phyloP scores from a whole-genome alignment of 176 grass and related monocot species.

The Musa troglodytarum region DNA sequence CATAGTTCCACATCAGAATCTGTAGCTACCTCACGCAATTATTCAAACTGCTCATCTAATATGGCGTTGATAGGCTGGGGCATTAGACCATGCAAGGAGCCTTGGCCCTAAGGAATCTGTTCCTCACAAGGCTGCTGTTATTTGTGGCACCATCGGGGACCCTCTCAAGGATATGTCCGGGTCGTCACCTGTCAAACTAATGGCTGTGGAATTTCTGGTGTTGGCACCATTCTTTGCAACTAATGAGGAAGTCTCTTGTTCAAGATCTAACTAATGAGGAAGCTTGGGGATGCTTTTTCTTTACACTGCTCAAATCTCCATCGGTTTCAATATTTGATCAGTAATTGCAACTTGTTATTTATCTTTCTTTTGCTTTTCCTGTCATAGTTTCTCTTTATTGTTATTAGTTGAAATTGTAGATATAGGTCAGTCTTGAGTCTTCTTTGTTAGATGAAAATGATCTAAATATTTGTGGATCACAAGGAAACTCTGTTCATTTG shows the following conservation, averaged over 20 bases:
- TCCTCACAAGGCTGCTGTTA: slow-evolving; percentile 43
- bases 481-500: background rate
- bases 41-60: background rate
- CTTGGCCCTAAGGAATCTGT: slow-evolving; percentile 40
- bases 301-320: too few relatives aligned
- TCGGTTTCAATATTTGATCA: too few relatives aligned
- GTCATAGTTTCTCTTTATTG: too few relatives aligned
- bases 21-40: too few relatives aligned
- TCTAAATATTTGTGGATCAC: too few relatives aligned
- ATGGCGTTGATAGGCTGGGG: slow-evolving; percentile 24
- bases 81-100: slow-evolving; percentile 31
- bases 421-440: too few relatives aligned
- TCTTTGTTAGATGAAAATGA: too few relatives aligned
- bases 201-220: slow-evolving; percentile 45
- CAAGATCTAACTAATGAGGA: slow-evolving; percentile 24
- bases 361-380: too few relatives aligned
- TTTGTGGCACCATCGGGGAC: slow-evolving; percentile 39
- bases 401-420: too few relatives aligned
- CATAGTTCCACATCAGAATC: too few relatives aligned
- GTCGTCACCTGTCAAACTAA: slow-evolving; percentile 53
- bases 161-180: slow-evolving; percentile 51
- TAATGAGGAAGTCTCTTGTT: slow-evolving; percentile 37
- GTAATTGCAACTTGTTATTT: too few relatives aligned
- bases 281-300: too few relatives aligned
- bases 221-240: slow-evolving; percentile 48